Conservation (phyloP, 2,329 filamentous ascomycete genomes). For the Pseudocercospora fuligena region DNA sequence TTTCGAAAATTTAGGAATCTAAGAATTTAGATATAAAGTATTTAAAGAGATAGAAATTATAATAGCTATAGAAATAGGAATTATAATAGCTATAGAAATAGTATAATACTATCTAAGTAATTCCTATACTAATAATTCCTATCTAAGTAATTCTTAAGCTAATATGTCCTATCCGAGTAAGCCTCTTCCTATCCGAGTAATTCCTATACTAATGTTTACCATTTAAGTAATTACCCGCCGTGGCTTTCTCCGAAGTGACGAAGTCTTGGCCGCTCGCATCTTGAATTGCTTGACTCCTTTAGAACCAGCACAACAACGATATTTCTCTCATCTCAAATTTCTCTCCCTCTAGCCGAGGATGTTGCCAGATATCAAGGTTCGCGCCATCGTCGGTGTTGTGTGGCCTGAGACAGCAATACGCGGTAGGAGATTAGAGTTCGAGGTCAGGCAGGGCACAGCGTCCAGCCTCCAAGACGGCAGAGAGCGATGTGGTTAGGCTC, state of each 20-base stretch:
- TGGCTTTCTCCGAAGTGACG: neutral
- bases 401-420: neutral
- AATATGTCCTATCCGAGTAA: too few relatives aligned
- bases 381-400: slow-evolving; percentile 1
- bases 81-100: too few relatives aligned
- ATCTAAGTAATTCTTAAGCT: too few relatives aligned
- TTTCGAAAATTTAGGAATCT: too few relatives aligned
- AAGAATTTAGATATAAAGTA: too few relatives aligned
- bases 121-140: too few relatives aligned
- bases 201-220: too few relatives aligned
- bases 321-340: neutral
- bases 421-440: slow-evolving; percentile 1
- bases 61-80: too few relatives aligned
- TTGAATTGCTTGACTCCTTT: neutral
- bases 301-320: neutral
- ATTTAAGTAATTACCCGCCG: too few relatives aligned
- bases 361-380: neutral
- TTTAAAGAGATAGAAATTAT: too few relatives aligned
- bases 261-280: neutral
- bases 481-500: neutral
- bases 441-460: neutral
- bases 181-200: too few relatives aligned
- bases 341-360: neutral
- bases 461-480: neutral
- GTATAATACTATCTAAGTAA: too few relatives aligned